Evolutionary conservation across 2,329 filamentous ascomycete genomes (phyloP).

Genomic region (Fonsecaea pedrosoi): DNA sequence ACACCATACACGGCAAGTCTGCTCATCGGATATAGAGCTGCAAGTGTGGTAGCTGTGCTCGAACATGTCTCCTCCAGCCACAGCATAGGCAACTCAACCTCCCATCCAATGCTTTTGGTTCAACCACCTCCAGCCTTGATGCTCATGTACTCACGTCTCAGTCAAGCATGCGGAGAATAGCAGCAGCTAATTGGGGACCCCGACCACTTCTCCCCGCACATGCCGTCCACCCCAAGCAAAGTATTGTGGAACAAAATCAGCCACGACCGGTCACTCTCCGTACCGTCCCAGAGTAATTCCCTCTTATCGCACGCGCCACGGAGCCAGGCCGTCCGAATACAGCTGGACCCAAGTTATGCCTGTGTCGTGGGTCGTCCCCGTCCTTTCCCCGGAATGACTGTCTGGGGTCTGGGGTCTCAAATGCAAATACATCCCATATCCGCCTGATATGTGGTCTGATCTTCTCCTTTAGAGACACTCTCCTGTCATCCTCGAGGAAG

Average conservation of each 20-base stretch:
- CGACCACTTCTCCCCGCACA: not conserved
- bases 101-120: not conserved
- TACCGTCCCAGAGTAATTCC: not conserved
- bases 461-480: not conserved
- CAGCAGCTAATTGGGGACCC: slow-evolving; percentile 1
- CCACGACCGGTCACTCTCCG: not conserved
- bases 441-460: slow-evolving; percentile 1
- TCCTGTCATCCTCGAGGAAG: not conserved
- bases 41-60: not conserved
- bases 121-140: not conserved
- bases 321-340: not conserved
- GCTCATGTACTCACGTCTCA: not conserved
- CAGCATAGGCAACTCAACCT: not conserved
- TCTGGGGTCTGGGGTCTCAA: slow-evolving; percentile 22
- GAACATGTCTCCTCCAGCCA: not conserved
- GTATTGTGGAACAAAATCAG: not conserved
- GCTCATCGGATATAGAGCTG: not conserved
- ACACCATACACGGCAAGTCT: not conserved
- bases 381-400: slow-evolving; percentile 15
- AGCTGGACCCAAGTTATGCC: not conserved
- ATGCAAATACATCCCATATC: slow-evolving; percentile 13
- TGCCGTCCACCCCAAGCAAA: not conserved
- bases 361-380: slow-evolving; percentile 17
- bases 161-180: not conserved
- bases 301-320: slow-evolving; percentile 2